Evolutionary conservation across 2,329 filamentous ascomycete species (phyloP).

Genomic region (Balansia obtecta): DNA sequence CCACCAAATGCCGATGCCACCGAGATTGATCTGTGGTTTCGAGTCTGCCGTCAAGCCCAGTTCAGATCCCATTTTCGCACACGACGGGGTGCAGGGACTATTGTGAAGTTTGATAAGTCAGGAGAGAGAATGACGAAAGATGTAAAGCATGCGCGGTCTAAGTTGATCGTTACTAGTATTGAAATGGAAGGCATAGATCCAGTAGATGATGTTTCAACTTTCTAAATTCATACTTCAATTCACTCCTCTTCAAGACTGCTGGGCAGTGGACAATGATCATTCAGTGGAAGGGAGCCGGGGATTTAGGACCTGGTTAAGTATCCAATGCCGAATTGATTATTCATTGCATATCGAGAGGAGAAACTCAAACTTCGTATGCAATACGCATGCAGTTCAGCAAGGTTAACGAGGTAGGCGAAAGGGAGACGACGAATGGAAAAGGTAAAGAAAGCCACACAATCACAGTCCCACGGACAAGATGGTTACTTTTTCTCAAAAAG

Average conservation of each 20-base stretch:
- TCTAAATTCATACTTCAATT: neutral
- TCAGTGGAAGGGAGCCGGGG: neutral
- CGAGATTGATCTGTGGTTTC: conserved; percentile 10
- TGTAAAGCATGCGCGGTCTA: neutral
- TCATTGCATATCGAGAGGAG: neutral
- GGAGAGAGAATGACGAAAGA: neutral
- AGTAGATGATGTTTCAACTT: neutral
- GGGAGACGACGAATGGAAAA: neutral
- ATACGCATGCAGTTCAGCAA: neutral
- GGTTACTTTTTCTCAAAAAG: neutral
- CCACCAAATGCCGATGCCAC: conserved; percentile 23
- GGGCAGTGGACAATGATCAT: neutral
- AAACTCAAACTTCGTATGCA: neutral
- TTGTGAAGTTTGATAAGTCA: neutral
- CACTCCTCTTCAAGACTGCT: neutral
- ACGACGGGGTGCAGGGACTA: neutral
- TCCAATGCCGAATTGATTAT: neutral
- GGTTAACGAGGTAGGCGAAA: neutral
- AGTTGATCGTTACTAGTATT: neutral
- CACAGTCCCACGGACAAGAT: neutral
- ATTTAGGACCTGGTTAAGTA: neutral
- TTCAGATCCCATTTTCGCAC: conserved; percentile 14
- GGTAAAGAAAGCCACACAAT: neutral
- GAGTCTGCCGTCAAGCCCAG: conserved; percentile 12
- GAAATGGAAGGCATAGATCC: neutral